phyloP scores from a whole-genome alignment of 2,329 filamentous ascomycete species.

The Neofusicoccum parvum region DNA sequence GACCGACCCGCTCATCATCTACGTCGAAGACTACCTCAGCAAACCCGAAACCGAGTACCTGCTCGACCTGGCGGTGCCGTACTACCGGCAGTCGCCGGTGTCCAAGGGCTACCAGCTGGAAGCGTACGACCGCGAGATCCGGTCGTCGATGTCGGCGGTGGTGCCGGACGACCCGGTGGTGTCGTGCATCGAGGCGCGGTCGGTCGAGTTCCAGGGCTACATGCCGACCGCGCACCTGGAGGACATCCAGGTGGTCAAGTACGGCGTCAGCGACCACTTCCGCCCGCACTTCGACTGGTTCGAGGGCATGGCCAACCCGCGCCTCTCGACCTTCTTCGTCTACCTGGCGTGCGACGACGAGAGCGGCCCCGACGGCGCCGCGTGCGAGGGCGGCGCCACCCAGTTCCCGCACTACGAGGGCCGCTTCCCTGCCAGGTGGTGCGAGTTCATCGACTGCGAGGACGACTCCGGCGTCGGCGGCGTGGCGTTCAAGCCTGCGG shows the following conservation, averaged over 20 bases:
- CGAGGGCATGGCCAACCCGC: conserved; percentile 36
- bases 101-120: neutral
- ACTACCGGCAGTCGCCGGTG: neutral
- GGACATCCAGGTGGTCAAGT: conserved; percentile 40
- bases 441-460: conserved; percentile 48
- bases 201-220: conserved; percentile 1
- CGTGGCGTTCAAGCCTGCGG: conserved; percentile 52
- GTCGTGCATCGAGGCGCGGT: neutral
- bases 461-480: conserved; percentile 52
- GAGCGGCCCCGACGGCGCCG: conserved; percentile 32
- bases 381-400: conserved; percentile 50
- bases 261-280: conserved; percentile 49
- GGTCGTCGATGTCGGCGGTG: neutral
- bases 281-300: conserved; percentile 58
- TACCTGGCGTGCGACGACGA: conserved; percentile 39
- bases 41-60: neutral
- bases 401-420: conserved; percentile 47
- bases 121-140: neutral
- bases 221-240: neutral
- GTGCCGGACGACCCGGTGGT: neutral
- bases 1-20: conserved; percentile 2
- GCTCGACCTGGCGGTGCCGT: neutral
- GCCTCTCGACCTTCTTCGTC: conserved; percentile 52
- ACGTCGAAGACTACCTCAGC: neutral
- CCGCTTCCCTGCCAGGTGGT: conserved; percentile 37